phyloP scores from a whole-genome alignment of 1,284 basidiomycete genomes.

The Moesziomyces parantarcticus region DNA sequence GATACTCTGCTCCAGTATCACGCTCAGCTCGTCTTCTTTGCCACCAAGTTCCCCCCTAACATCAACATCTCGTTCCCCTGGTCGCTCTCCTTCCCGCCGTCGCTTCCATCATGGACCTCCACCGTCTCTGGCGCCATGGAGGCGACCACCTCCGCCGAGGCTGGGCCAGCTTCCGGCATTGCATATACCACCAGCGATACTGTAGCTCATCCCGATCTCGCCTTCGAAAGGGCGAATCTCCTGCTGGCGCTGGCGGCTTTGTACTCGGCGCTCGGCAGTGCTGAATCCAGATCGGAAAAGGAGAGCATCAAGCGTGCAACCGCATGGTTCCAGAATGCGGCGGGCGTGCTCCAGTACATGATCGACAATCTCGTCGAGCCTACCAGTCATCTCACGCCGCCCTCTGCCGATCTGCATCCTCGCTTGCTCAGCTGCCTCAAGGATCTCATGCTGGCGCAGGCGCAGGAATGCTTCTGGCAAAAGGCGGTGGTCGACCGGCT shows the following conservation, averaged over 20 bases:
- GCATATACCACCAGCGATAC: slow-evolving; percentile 39
- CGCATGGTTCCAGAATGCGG: slow-evolving; percentile 57
- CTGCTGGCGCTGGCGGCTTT: slow-evolving; percentile 54
- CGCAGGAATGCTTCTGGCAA: slow-evolving; percentile 97
- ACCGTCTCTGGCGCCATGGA: slow-evolving; percentile 41
- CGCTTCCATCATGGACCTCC: slow-evolving; percentile 44
- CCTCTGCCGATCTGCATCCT: slow-evolving; percentile 60
- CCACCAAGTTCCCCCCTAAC: slow-evolving; percentile 78
- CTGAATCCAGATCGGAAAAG: slow-evolving; percentile 53
- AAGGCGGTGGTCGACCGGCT: slow-evolving; percentile 81
- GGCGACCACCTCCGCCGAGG: slow-evolving; percentile 39
- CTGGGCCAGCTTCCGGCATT: slow-evolving; percentile 25
- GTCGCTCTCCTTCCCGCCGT: slow-evolving; percentile 52
- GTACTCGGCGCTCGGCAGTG: slow-evolving; percentile 48
- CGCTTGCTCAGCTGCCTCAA: slow-evolving; percentile 78
- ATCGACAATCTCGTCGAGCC: slow-evolving; percentile 39
- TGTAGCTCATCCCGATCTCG: slow-evolving; percentile 52
- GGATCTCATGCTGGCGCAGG: slow-evolving; percentile 88
- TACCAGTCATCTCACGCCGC: slow-evolving; percentile 23
- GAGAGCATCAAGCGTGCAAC: slow-evolving; percentile 63
- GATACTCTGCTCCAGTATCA: slow-evolving; percentile 74
- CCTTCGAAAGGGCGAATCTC: slow-evolving; percentile 57
- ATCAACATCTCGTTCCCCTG: slow-evolving; percentile 57
- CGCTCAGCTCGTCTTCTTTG: slow-evolving; percentile 83
- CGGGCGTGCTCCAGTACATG: slow-evolving; percentile 53